Base-by-base conservation (phyloP, 257 asterid genomes). In the Plantago major region DNA sequence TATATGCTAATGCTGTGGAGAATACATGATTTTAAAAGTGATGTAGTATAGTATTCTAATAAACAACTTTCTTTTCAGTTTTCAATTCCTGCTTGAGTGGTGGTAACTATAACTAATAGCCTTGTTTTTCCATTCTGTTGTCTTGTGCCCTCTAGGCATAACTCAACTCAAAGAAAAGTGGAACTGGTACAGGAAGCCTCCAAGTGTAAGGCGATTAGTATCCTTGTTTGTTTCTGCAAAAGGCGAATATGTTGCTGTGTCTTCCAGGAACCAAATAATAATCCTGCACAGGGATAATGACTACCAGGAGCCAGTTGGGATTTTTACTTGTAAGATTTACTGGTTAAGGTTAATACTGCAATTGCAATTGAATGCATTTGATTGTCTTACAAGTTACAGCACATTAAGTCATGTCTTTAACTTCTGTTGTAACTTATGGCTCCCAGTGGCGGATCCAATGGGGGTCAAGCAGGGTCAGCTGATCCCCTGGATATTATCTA, bases 221-320 rank as follows among this genome's bases (percentile, higher is more conserved):
- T 84, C 94, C 74, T 71, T 93, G 75, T 79, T 84, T 76, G 89
- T 89, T 54, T 84, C 99, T 61, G 72, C 89, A 22, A 80, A 79
- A 46, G 96, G 94, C 42, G 89, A 83, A 65, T 82, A 73, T 64
- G 88, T 93, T 71, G 99, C 99, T 71, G 86, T 93, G 63, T 96
- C 95, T 69, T 73, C 81, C 49, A 74, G 95, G 64, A 87, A 82
- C 68, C 91, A 80, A 69, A 83, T 93, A 68, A 78, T 88, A 42
- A 83, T 93, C 73, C 67, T 93, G 73, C 86, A 53, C 72, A 83
- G 87, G 88, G 87, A 80, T 73, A 70, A 85, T 79, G 88, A 81
- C 68, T 93, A 84, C 83, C 87, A 76, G 83, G 86, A 83, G 74
- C 95, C 97, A 12, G 74, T 79, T 63, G 99, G 99, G 57, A 55